A percentile compares a stretch with the other conserved stretches of the same genome.
These are phyloP conservation scores for Trichoderma sp. DNA, from an alignment of 2,329 filamentous ascomycete species.

Conservation along the genomic window DNA sequence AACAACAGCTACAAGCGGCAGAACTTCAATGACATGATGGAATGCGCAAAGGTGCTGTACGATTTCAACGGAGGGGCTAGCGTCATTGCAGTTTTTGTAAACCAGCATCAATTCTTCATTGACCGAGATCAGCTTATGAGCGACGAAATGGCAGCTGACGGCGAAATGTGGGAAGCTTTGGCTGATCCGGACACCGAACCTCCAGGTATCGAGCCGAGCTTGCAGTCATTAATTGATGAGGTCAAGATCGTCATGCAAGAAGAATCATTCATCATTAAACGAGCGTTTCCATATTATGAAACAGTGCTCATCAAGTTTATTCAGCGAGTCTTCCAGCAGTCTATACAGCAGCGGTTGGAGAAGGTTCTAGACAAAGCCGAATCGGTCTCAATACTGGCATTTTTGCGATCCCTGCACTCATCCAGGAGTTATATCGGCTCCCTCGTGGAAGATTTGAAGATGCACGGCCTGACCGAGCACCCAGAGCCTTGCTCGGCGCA, in stretches of 20 bases:
- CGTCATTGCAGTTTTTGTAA: slow-evolving; percentile 94
- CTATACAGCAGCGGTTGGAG: slow-evolving; percentile 92
- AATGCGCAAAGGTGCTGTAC: slow-evolving; percentile 88
- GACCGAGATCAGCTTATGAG: slow-evolving; percentile 89
- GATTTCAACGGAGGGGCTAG: slow-evolving; percentile 96
- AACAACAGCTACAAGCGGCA: slow-evolving; percentile 94
- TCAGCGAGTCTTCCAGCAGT: slow-evolving; percentile 96
- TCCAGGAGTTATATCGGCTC: slow-evolving; percentile 85
- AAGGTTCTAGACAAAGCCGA: slow-evolving; percentile 95
- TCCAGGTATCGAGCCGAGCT: slow-evolving; percentile 84
- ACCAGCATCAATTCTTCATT: slow-evolving; percentile 99
- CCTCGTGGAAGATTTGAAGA: slow-evolving; percentile 88
- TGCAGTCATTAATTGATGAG: slow-evolving; percentile 91
- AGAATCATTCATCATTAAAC: slow-evolving; percentile 94
- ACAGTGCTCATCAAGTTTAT: slow-evolving; percentile 91
- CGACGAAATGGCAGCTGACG: slow-evolving; percentile 77
- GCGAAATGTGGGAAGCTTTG: slow-evolving; percentile 82
- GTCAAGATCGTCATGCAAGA: slow-evolving; percentile 95
- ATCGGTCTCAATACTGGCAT: slow-evolving; percentile 87
- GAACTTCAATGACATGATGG: slow-evolving; percentile 97
- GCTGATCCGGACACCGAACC: slow-evolving; percentile 93
- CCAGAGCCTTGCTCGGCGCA: slow-evolving; percentile 88
- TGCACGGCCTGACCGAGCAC: slow-evolving; percentile 91
- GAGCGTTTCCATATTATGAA: slow-evolving; percentile 94
- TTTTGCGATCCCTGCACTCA: slow-evolving; percentile 85